phyloP scores from a whole-genome alignment of 78 protist species.

The Planoprotostelium fungivorum region DNA sequence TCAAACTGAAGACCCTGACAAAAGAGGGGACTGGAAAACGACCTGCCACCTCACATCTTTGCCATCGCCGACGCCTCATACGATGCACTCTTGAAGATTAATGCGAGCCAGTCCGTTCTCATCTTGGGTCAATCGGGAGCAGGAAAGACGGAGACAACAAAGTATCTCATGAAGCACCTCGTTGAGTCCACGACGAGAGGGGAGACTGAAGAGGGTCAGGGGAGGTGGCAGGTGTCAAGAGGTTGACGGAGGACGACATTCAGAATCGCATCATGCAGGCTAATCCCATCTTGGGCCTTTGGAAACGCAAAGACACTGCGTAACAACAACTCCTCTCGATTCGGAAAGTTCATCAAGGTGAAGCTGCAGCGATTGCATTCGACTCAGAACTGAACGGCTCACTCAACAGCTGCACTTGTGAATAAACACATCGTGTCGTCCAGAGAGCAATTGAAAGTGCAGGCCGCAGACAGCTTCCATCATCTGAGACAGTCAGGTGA shows the following conservation, averaged over 20 bases:
- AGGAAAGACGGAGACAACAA: slow-evolving; percentile 67
- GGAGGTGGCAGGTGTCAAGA: slow-evolving; percentile 61
- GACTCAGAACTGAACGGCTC: background rate
- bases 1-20: no score
- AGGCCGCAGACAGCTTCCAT: slow-evolving; percentile 35
- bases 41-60: slow-evolving; percentile 84
- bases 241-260: slow-evolving; percentile 59
- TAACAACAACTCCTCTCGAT: slow-evolving; percentile 94
- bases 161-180: slow-evolving; percentile 58
- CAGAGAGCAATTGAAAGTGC: background rate
- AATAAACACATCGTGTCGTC: slow-evolving; percentile 25
- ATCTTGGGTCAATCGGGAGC: slow-evolving; percentile 76
- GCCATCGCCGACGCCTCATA: slow-evolving; percentile 49
- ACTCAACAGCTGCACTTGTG: slow-evolving; percentile 20
- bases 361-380: background rate
- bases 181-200: slow-evolving; percentile 37
- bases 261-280: slow-evolving; percentile 52
- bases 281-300: slow-evolving; percentile 77
- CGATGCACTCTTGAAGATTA: slow-evolving; percentile 22
- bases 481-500: slow-evolving; percentile 20
- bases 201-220: no score
- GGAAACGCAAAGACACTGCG: slow-evolving; percentile 96
- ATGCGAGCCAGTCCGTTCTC: slow-evolving; percentile 56
- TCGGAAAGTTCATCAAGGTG: slow-evolving; percentile 75
- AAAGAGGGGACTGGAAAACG: slow-evolving; percentile 18